Percentiles rank a stretch among this genome's conserved stretches.
Evolutionary conservation across 306 rosid species (phyloP).

Genomic region (Trichosanthes truncata): DNA sequence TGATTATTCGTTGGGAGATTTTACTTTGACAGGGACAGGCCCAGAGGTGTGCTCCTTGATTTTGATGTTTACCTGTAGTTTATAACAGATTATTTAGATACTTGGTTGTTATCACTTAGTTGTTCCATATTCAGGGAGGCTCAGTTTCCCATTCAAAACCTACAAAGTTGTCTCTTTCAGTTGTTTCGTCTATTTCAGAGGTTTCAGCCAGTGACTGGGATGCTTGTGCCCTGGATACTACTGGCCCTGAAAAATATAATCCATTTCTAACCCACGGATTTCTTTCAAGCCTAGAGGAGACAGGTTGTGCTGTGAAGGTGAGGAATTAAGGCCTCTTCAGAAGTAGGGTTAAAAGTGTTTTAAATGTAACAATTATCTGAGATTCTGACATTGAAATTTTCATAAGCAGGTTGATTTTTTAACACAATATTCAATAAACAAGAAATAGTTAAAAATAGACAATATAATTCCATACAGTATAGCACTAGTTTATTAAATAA

Average conservation of each 20-base stretch:
- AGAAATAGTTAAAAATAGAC: not conserved
- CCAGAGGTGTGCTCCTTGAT: conserved; percentile 22
- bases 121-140: conserved; percentile 21
- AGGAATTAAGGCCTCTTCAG: conserved; percentile 8
- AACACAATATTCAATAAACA: not conserved
- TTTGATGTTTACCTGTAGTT: not conserved
- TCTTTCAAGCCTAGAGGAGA: conserved; percentile 57
- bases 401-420: not conserved
- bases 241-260: conserved; percentile 50
- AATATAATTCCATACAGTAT: not conserved
- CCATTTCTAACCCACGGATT: conserved; percentile 78
- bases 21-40: conserved; percentile 29
- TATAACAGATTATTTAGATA: not conserved
- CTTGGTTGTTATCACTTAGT: not conserved
- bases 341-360: not conserved
- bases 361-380: not conserved
- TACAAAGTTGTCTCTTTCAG: conserved; percentile 37
- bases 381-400: not conserved
- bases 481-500: not conserved
- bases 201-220: conserved; percentile 71
- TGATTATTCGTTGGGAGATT: conserved; percentile 29
- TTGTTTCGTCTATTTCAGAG: conserved; percentile 63
- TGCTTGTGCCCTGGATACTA: conserved; percentile 59
- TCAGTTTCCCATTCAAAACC: conserved; percentile 23
- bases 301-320: conserved; percentile 60